phyloP scores from a whole-genome alignment of 495 filamentous ascomycete species.

The Podospora conica region DNA sequence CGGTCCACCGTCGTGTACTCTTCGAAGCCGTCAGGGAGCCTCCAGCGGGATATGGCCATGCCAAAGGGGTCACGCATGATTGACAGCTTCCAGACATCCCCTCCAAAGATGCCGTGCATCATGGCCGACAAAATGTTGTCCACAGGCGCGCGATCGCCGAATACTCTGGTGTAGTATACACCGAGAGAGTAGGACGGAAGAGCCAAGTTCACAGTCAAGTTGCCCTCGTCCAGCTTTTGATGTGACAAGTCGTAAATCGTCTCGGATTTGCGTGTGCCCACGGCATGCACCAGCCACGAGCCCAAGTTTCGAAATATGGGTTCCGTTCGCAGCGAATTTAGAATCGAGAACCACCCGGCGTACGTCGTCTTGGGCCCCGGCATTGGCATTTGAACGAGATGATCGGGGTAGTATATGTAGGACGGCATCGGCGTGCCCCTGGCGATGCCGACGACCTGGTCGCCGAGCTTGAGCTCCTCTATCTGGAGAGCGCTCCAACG shows the following conservation, averaged over 20 bases:
- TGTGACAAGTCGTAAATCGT: too few relatives aligned
- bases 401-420: slow-evolving; percentile 92
- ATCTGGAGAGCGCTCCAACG: slow-evolving; percentile 44
- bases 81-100: slow-evolving; percentile 77
- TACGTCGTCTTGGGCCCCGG: background rate
- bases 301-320: background rate
- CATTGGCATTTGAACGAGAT: slow-evolving; percentile 66
- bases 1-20: background rate
- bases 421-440: slow-evolving; percentile 51
- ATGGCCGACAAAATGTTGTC: slow-evolving; percentile 73
- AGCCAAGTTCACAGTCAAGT: too few relatives aligned
- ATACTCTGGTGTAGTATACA: slow-evolving; percentile 54
- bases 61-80: slow-evolving; percentile 43
- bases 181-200: too few relatives aligned
- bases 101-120: slow-evolving; percentile 92
- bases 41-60: background rate
- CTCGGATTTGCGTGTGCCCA: background rate
- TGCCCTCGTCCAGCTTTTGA: too few relatives aligned
- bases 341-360: background rate
- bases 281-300: background rate
- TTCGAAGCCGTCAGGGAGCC: background rate
- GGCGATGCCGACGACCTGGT: slow-evolving; percentile 49
- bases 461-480: slow-evolving; percentile 51
- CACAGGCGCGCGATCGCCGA: slow-evolving; percentile 49
- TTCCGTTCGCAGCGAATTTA: background rate